Percentiles rank a stretch among this genome's conserved stretches.
Evolutionary conservation across 345 rosid genomes (phyloP).

Genomic region (Jatropha curcas): DNA sequence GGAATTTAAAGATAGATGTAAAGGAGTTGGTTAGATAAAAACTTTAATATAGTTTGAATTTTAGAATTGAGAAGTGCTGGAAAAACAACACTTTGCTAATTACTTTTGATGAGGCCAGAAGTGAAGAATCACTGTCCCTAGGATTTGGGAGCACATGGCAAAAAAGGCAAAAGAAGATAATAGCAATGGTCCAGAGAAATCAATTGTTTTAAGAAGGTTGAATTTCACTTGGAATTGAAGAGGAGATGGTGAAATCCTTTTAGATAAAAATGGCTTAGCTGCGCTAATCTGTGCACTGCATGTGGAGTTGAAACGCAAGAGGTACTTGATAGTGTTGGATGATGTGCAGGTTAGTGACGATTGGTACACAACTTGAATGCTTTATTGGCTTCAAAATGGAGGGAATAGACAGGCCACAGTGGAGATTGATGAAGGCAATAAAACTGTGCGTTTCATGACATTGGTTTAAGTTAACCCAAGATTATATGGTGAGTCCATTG

Average conservation of each 20-base stretch:
- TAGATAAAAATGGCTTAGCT: constrained; percentile 17
- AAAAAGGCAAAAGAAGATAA: not conserved
- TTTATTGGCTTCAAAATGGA: too few relatives aligned
- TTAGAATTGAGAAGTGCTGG: constrained; percentile 46
- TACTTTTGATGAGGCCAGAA: constrained; percentile 23
- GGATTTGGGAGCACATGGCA: constrained; percentile 47
- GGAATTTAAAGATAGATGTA: not conserved
- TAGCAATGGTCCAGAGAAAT: constrained; percentile 1
- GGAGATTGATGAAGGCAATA: too few relatives aligned
- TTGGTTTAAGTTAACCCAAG: too few relatives aligned
- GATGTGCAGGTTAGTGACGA: constrained; percentile 14
- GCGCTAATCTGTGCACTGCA: constrained; percentile 40
- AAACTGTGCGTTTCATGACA: too few relatives aligned
- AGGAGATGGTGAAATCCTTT: constrained; percentile 13
- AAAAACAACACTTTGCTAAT: constrained; percentile 49
- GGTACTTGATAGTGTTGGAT: constrained; percentile 52
- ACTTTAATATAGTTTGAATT: constrained; percentile 24
- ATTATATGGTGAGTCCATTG: too few relatives aligned
- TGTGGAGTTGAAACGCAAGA: constrained; percentile 43
- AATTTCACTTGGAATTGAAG: constrained; percentile 37
- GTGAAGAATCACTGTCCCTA: constrained; percentile 38
- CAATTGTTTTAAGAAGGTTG: constrained; percentile 23
- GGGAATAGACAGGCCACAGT: too few relatives aligned
- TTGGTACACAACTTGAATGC: constrained; percentile 34
- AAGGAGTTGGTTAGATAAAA: not conserved